phyloP scores from a whole-genome alignment of 148 eudicot genomes.

The Suaeda aralocaspica region DNA sequence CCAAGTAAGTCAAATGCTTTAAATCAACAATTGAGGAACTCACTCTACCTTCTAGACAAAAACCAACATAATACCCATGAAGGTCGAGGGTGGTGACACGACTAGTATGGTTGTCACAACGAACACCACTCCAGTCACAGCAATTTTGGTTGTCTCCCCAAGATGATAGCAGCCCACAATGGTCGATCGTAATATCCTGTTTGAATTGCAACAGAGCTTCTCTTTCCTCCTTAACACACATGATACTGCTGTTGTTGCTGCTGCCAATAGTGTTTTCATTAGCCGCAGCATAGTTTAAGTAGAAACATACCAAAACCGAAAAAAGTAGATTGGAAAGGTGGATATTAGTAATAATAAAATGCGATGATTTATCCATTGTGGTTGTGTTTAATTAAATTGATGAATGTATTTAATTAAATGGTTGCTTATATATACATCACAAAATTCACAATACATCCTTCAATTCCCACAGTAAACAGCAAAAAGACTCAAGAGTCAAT shows the following conservation, averaged over 20 bases:
- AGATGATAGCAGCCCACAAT: neutral
- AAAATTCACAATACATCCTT: too few relatives aligned
- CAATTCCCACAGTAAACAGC: too few relatives aligned
- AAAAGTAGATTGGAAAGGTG: too few relatives aligned
- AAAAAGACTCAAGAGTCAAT: too few relatives aligned
- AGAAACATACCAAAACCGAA: neutral
- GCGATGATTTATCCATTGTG: too few relatives aligned
- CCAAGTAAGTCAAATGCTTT: conserved; percentile 6
- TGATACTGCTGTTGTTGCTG: neutral
- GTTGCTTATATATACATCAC: too few relatives aligned
- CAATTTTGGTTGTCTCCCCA: neutral
- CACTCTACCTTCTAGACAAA: neutral
- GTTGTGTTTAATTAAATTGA: too few relatives aligned
- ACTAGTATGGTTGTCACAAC: neutral
- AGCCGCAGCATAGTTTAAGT: neutral
- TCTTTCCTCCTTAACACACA: neutral
- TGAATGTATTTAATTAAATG: too few relatives aligned
- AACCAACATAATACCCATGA: neutral
- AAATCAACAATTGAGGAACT: neutral
- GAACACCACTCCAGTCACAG: conserved; percentile 1
- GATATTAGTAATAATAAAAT: too few relatives aligned
- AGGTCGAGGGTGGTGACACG: neutral
- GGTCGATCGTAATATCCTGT: neutral
- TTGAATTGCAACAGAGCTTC: neutral
- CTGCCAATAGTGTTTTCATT: neutral